Percentiles rank a stretch among this genome's conserved stretches.
phyloP scores from a whole-genome alignment of 2,329 filamentous ascomycete species.

The Phyllosticta citrichinensis region DNA sequence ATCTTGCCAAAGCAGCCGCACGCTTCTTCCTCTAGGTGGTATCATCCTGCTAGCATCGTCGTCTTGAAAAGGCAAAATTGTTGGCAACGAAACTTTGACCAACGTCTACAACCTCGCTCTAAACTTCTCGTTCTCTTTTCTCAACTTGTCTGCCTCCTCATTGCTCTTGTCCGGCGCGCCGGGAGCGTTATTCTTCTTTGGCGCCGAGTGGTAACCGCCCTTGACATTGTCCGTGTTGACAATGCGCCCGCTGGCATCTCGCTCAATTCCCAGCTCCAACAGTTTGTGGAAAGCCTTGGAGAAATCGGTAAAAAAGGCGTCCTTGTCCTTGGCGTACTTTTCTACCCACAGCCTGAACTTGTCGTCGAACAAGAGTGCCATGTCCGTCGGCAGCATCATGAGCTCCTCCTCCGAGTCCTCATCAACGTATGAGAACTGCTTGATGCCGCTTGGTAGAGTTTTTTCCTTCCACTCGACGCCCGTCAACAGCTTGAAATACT shows the following conservation, averaged over 20 bases:
- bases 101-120: slow-evolving; percentile 29
- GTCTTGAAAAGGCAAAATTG: background rate
- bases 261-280: slow-evolving; percentile 49
- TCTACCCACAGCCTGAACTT: slow-evolving; percentile 48
- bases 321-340: slow-evolving; percentile 50
- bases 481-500: slow-evolving; percentile 46
- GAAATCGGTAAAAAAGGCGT: slow-evolving; percentile 53
- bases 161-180: slow-evolving; percentile 24
- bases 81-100: background rate
- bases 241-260: slow-evolving; percentile 44
- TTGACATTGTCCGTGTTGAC: slow-evolving; percentile 47
- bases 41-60: slow-evolving; percentile 2
- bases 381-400: slow-evolving; percentile 59
- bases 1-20: background rate
- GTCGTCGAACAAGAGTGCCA: slow-evolving; percentile 46
- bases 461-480: slow-evolving; percentile 46
- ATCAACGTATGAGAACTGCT: slow-evolving; percentile 51
- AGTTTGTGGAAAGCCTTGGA: slow-evolving; percentile 49
- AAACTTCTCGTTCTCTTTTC: slow-evolving; percentile 30
- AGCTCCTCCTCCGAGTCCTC: slow-evolving; percentile 47
- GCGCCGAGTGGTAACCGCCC: slow-evolving; percentile 47
- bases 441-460: slow-evolving; percentile 41
- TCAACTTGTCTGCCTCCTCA: slow-evolving; percentile 33
- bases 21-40: slow-evolving; percentile 2
- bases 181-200: slow-evolving; percentile 43